A percentile compares a stretch with the other conserved stretches of the same genome.
Evolutionary conservation across 306 rosid genomes (phyloP).

Genomic region (Cajanus cajan): DNA sequence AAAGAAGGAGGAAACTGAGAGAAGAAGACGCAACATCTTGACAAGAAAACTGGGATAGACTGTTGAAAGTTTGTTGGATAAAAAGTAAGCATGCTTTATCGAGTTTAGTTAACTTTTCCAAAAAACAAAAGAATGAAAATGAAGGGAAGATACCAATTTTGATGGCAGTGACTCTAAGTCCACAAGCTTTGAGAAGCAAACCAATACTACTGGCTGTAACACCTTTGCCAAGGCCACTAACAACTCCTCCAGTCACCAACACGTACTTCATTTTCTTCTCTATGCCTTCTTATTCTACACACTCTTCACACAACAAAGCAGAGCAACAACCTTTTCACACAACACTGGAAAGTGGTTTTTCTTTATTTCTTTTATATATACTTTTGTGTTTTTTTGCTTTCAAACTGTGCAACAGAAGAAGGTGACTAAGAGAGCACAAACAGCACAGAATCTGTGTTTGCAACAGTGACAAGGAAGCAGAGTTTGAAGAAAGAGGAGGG

Average conservation of each 20-base stretch:
- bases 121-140: not conserved
- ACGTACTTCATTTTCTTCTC: slow-evolving; percentile 72
- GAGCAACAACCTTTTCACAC: not conserved
- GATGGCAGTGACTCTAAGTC: slow-evolving; percentile 84
- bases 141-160: slow-evolving; percentile 66
- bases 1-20: not conserved
- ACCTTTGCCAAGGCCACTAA: slow-evolving; percentile 96
- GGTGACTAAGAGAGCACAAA: not conserved
- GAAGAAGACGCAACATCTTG: not conserved
- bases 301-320: not conserved
- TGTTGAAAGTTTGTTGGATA: slow-evolving; percentile 12
- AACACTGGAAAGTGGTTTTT: not conserved
- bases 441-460: not conserved
- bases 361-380: not conserved
- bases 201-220: slow-evolving; percentile 97
- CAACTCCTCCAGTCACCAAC: slow-evolving; percentile 91
- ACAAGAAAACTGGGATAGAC: slow-evolving; percentile 2
- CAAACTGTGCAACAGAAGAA: not conserved
- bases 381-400: not conserved
- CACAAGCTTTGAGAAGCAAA: slow-evolving; percentile 86
- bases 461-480: not conserved
- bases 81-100: slow-evolving; percentile 18
- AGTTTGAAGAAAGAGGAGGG: slow-evolving; percentile 3
- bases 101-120: not conserved
- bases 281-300: not conserved